Evolutionary conservation across 2,329 filamentous ascomycete species (phyloP), one percentile per base, ranked within the genome.

Genomic region (Fusarium sp.): DNA sequence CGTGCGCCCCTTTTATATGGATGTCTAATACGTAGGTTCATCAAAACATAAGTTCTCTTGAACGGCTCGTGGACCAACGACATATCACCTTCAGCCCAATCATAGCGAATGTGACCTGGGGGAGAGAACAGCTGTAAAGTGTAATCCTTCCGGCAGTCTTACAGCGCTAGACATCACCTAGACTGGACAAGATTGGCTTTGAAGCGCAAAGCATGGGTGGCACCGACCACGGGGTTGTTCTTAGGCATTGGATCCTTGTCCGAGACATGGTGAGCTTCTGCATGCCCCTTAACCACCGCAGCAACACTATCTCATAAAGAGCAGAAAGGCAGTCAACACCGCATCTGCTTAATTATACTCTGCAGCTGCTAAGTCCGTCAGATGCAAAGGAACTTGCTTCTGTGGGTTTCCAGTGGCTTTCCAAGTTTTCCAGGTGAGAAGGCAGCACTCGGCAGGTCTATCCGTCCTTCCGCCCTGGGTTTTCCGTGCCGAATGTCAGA

Each of bases 221-320:
- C 73, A 75, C 73, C 71, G 70, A 72, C 73, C 70, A 75, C 41
- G 57, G 67, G 69, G 73, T 75, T 70, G 71, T 63, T 75, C 54
- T 57, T 52, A 49, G 61, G 54, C 55, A 44, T 67, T 68, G 63
- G 32, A 74, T 65, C 73, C 73, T 57, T 46, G 71, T 73, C 61
- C 63, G 22, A 70, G 70, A 69, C 70, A 73, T 60, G 48, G 74
- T 73, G 69, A 74, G 65, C 70, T 69, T 60, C 64, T 75, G 74
- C 74, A 71, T 74, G 51, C 74, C 74, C 74, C 74, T 76, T 76
- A 70, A 74, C 57, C 64, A 71, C 66, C 67, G 74, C 74, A 76
- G 73, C 67, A 59, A 32, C 46, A 65, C 52, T 59, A 65, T 65
- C 45, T 59, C 61, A 70, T 44, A 66, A 49, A 66, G 54, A 64